Conservation (phyloP, 2,329 filamentous ascomycete genomes). For the Botrytis deweyae region DNA sequence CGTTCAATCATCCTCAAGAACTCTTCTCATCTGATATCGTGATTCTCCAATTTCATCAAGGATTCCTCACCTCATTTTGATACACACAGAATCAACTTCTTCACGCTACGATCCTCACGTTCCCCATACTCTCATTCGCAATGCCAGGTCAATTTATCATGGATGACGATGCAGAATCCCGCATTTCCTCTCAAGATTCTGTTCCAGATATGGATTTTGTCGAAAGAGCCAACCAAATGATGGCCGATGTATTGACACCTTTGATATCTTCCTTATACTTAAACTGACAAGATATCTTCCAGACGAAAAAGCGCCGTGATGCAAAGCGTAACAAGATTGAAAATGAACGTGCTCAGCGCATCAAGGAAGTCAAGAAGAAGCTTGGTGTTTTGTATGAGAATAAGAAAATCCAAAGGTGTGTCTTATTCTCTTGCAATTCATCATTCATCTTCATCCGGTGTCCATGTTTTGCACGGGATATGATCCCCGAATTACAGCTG, state of each 20-base stretch:
- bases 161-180: not conserved
- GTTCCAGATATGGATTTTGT: constrained; percentile 1
- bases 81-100: not conserved
- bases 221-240: constrained; percentile 7
- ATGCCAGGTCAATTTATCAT: not conserved
- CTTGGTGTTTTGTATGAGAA: constrained; percentile 31
- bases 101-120: not conserved
- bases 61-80: not conserved
- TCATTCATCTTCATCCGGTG: not conserved
- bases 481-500: too few relatives aligned
- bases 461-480: not conserved
- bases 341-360: constrained; percentile 29
- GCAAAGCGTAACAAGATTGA: constrained; percentile 35
- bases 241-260: not conserved
- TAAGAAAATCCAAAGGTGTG: constrained; percentile 35
- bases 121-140: not conserved
- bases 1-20: not conserved
- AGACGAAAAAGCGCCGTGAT: constrained; percentile 35
- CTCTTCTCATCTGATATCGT: not conserved
- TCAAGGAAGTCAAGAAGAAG: constrained; percentile 31
- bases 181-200: not conserved
- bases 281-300: not conserved
- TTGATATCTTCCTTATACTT: not conserved
- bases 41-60: not conserved
- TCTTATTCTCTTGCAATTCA: not conserved